These are phyloP conservation scores for Erythrobasidium yunnanense DNA, from an alignment of 768 basidiomycete genomes.

Conservation along the genomic window DNA sequence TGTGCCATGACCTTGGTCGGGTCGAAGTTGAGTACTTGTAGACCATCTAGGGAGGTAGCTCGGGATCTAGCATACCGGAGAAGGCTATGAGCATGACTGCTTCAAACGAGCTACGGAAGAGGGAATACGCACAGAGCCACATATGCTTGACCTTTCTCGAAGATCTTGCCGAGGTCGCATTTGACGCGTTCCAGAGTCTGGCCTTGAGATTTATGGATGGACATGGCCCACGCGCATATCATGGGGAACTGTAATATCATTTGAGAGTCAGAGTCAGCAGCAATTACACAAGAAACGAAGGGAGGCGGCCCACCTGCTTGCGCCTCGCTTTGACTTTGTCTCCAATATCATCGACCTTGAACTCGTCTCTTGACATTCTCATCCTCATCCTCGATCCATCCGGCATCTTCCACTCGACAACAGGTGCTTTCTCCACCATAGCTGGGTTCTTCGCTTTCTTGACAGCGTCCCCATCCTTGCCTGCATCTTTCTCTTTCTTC, in stretches of 20 bases:
- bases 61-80: slow-evolving; percentile 78
- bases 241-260: not conserved
- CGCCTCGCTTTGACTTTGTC: slow-evolving; percentile 40
- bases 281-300: not conserved
- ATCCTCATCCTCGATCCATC: slow-evolving; percentile 41
- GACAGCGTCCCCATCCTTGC: not conserved
- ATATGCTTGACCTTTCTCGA: slow-evolving; percentile 48
- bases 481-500: not conserved
- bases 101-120: too few species aligned
- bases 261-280: not conserved
- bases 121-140: slow-evolving; percentile 34
- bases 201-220: slow-evolving; percentile 95
- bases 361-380: slow-evolving; percentile 38
- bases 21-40: slow-evolving; percentile 74
- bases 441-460: slow-evolving; percentile 27
- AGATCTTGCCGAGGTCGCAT: slow-evolving; percentile 82
- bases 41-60: slow-evolving; percentile 69
- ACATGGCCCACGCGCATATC: slow-evolving; percentile 64
- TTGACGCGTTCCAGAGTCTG: slow-evolving; percentile 91
- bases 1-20: slow-evolving; percentile 51
- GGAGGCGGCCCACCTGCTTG: slow-evolving; percentile 32
- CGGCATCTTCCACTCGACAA: slow-evolving; percentile 39
- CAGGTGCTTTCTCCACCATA: slow-evolving; percentile 28
- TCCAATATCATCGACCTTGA: slow-evolving; percentile 42
- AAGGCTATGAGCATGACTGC: slow-evolving; percentile 53